Percentiles rank a stretch among this genome's conserved stretches.
phyloP scores from a whole-genome alignment of 495 filamentous ascomycete species.

The Aspergillus sclerotioniger region DNA sequence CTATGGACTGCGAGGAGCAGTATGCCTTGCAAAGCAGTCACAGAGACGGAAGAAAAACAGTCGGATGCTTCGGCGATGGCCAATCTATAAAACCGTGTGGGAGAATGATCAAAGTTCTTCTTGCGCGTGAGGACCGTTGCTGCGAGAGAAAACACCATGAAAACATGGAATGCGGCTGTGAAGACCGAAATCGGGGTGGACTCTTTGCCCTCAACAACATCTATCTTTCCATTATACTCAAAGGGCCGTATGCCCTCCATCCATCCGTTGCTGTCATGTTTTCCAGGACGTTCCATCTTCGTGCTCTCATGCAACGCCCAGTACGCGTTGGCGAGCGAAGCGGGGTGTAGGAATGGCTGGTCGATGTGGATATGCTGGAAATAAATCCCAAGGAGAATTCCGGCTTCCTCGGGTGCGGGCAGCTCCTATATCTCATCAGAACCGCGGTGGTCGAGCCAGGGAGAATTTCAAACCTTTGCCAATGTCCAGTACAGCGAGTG shows the following conservation, averaged over 20 bases:
- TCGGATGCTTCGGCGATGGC: slow-evolving; percentile 21
- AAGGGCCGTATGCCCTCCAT: slow-evolving; percentile 16
- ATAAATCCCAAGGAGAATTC: slow-evolving; percentile 19
- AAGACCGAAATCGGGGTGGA: slow-evolving; percentile 19
- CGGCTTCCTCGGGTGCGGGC: slow-evolving; percentile 18
- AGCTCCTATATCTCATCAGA: slow-evolving; percentile 13
- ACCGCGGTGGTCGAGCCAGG: background rate
- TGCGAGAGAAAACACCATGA: slow-evolving; percentile 24
- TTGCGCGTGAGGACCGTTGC: slow-evolving; percentile 24
- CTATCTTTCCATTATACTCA: slow-evolving; percentile 18
- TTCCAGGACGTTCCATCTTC: slow-evolving; percentile 12
- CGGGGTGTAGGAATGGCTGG: slow-evolving; percentile 23
- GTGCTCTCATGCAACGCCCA: slow-evolving; percentile 18
- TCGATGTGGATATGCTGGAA: slow-evolving; percentile 26
- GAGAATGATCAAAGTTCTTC: slow-evolving; percentile 26
- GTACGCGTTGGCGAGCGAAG: slow-evolving; percentile 24
- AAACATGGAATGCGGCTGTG: slow-evolving; percentile 23
- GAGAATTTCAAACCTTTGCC: slow-evolving; percentile 8
- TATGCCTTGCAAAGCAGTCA: slow-evolving; percentile 19
- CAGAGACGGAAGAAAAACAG: slow-evolving; percentile 22
- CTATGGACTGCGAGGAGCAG: slow-evolving; percentile 21
- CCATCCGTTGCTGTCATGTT: slow-evolving; percentile 22
- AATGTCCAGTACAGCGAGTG: slow-evolving; percentile 14
- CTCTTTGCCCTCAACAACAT: slow-evolving; percentile 5
- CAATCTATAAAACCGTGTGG: slow-evolving; percentile 21